Base-by-base conservation (phyloP, 139 green algal species). In the Picochlorum sp. region DNA sequence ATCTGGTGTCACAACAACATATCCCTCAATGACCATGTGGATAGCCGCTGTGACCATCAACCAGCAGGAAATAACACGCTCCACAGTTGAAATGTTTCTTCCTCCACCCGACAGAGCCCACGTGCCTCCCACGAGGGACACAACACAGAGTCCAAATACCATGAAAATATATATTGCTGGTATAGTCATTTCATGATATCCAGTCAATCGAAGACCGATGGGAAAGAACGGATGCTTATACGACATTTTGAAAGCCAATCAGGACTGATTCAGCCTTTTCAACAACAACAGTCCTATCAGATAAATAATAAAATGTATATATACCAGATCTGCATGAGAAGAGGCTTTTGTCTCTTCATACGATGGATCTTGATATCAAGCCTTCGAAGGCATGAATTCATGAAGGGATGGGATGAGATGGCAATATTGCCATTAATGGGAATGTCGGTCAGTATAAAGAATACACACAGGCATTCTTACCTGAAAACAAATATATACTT, bases 191-290 rank as follows among this genome's bases (percentile, higher is more conserved):
- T 83, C 79, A 23, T 80, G 68, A 26, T 86, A 94, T 20, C 74
- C 80, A 24, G 72, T 69, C 13, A 95, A 61, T 4, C 68, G 31
- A 1, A 91, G 18, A 15, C 68, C 64, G 4, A 67, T 5, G 1
- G 88, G 88, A 26, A 78, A 82, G 49, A 95, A 95, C 0, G 88
- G 88, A 67, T 95, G 88, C n/a, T 55, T 57, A 26, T 52, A 24
- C 45, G 58, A 28, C 58, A 54, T 54, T 9, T 18, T 65, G 9
- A 30, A 28, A 23, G 13, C 24, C 47, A 26, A 21, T 20, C 16
- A 20, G 47, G 47, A 57, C 56, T 52, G 56, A 52, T 11, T 11
- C n/a, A 49, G 18, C 14, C n/a, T 50, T 8, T 57, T 62, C 49
- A n/a, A 24, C 47, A 26, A 54, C 47, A 54, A 6, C n/a, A 20